These are phyloP conservation scores for Apostasia ramifera DNA, from an alignment of 106 monocot genomes.

Conservation along the genomic window DNA sequence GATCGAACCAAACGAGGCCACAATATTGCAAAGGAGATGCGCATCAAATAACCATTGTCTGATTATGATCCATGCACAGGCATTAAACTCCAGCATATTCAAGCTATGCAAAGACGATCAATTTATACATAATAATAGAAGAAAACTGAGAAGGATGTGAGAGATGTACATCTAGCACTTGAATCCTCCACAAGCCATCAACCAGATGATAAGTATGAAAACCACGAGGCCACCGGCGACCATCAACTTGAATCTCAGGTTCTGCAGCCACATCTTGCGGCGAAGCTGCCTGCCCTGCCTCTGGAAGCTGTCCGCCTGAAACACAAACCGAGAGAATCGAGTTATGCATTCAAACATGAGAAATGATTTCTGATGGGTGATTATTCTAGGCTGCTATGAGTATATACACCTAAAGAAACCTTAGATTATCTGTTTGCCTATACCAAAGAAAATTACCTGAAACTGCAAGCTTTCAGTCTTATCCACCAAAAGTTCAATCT, in stretches of 20 bases:
- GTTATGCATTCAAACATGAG: no score
- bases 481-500: slow-evolving; percentile 91
- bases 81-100: no score
- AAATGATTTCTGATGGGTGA: no score
- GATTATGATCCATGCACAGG: no score
- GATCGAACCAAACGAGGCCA: no score
- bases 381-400: not conserved
- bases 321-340: not conserved
- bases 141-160: no score
- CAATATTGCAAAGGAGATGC: no score
- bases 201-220: slow-evolving; percentile 63
- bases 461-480: slow-evolving; percentile 94
- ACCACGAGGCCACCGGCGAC: slow-evolving; percentile 31
- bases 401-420: not conserved
- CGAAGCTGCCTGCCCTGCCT: slow-evolving; percentile 93
- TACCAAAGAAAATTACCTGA: slow-evolving; percentile 46
- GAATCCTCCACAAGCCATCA: slow-evolving; percentile 66
- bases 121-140: no score
- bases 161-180: slow-evolving; percentile 31
- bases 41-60: no score
- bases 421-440: not conserved
- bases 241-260: slow-evolving; percentile 70
- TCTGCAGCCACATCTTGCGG: slow-evolving; percentile 87
- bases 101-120: no score
- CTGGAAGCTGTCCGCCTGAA: slow-evolving; percentile 94